These are phyloP conservation scores for Talaromyces sp. DNA, from an alignment of 2,329 filamentous ascomycete genomes.

Conservation along the genomic window DNA sequence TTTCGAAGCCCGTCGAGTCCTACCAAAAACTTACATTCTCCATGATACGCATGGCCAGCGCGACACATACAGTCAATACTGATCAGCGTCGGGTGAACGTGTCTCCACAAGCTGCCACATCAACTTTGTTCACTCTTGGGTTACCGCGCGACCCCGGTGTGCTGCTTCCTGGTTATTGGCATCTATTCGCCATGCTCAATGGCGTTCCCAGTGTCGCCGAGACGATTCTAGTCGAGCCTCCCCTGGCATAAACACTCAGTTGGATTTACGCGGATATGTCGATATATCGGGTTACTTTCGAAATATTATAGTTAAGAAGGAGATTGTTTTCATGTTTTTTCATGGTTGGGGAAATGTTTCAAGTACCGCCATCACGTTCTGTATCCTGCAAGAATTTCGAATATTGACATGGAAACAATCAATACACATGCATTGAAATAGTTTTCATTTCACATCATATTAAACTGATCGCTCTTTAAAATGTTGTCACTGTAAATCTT, in stretches of 20 bases:
- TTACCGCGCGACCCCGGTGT: constrained; percentile 50
- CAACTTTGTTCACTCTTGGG: constrained; percentile 36
- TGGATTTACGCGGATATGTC: not conserved
- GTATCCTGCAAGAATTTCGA: not conserved
- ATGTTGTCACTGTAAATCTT: no score
- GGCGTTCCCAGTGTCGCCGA: constrained; percentile 49
- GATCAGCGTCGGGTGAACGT: constrained; percentile 55
- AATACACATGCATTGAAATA: no score
- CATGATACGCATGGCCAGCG: constrained; percentile 48
- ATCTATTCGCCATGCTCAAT: constrained; percentile 49
- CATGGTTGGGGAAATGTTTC: not conserved
- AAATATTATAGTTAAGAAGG: not conserved
- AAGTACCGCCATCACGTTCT: not conserved
- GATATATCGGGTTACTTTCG: not conserved
- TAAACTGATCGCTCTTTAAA: no score
- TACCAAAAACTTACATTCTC: constrained; percentile 29
- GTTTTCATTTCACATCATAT: no score
- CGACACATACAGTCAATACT: constrained; percentile 55
- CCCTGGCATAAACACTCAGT: not conserved
- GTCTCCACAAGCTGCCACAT: constrained; percentile 25
- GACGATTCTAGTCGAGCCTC: constrained; percentile 34
- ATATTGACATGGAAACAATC: not conserved
- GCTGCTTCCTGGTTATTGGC: constrained; percentile 52
- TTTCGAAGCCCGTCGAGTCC: constrained; percentile 26
- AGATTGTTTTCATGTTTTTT: not conserved